Evolutionary conservation across 768 basidiomycete genomes (phyloP).

Genomic region (Coprinopsis strossmayeri): DNA sequence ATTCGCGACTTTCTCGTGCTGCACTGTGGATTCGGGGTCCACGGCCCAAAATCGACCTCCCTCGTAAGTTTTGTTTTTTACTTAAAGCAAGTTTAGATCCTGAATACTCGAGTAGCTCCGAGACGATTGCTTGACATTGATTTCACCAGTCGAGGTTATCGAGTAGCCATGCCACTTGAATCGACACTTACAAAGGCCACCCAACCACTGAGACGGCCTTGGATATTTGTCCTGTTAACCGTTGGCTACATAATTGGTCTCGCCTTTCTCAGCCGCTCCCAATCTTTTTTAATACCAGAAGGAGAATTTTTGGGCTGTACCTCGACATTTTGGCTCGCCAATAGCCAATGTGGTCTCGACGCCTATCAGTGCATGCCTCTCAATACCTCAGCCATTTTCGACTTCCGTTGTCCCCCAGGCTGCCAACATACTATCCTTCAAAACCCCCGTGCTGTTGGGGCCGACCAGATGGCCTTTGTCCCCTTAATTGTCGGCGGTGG

Average conservation of each 20-base stretch:
- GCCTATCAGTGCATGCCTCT: constrained; percentile 63
- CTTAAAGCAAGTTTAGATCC: too few relatives aligned
- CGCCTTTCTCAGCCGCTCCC: constrained; percentile 64
- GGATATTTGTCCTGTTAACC: constrained; percentile 48
- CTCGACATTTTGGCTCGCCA: constrained; percentile 60
- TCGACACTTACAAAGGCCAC: constrained; percentile 45
- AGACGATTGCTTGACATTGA: constrained; percentile 49
- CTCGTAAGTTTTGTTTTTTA: constrained; percentile 41
- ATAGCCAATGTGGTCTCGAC: constrained; percentile 70
- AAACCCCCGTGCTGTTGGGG: constrained; percentile 71
- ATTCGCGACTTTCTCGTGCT: constrained; percentile 15
- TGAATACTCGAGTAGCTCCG: constrained; percentile 27
- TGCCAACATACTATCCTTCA: constrained; percentile 58
- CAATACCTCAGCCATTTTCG: constrained; percentile 42
- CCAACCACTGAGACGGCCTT: constrained; percentile 41
- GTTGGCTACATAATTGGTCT: constrained; percentile 65
- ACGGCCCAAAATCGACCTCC: constrained; percentile 45
- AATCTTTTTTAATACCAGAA: constrained; percentile 35
- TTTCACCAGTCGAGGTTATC: constrained; percentile 27
- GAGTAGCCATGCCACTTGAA: constrained; percentile 45
- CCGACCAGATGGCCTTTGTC: constrained; percentile 54
- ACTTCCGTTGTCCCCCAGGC: constrained; percentile 78
- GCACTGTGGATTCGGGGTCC: constrained; percentile 49
- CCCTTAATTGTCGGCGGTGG: constrained; percentile 87
- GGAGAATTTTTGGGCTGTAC: constrained; percentile 47